These are phyloP conservation scores for Furcasterigmium furcatum DNA, from an alignment of 2,329 filamentous ascomycete species.

Conservation along the genomic window DNA sequence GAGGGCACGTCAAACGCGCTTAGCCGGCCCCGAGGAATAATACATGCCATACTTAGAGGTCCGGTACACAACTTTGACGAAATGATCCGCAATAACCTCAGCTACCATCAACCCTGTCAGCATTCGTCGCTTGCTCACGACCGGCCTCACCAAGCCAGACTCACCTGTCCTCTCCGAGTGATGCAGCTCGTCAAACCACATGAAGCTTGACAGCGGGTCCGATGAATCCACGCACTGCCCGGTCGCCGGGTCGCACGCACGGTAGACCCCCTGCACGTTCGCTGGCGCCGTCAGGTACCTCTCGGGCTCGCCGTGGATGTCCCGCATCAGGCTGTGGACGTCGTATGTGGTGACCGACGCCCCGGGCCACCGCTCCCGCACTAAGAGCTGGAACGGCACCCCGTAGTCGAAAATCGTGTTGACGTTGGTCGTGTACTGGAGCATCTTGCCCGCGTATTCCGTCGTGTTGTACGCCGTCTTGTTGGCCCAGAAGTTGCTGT, in stretches of 20 bases:
- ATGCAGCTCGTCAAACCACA: slow-evolving; percentile 75
- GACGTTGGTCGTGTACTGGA: slow-evolving; percentile 42
- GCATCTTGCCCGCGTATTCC: slow-evolving; percentile 40
- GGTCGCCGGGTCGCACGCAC: slow-evolving; percentile 42
- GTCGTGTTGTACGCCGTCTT: slow-evolving; percentile 43
- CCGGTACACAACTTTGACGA: slow-evolving; percentile 34
- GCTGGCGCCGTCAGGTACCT: slow-evolving; percentile 61
- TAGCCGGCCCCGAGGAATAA: slow-evolving; percentile 13
- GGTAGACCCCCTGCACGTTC: slow-evolving; percentile 57
- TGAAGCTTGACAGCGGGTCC: slow-evolving; percentile 52
- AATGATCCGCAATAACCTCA: slow-evolving; percentile 34
- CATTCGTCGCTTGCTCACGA: slow-evolving; percentile 7
- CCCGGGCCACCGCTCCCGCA: slow-evolving; percentile 48
- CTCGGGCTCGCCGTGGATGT: slow-evolving; percentile 60
- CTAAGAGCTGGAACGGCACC: slow-evolving; percentile 38
- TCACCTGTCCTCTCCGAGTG: slow-evolving; percentile 62
- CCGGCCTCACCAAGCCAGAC: slow-evolving; percentile 18
- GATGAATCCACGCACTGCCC: slow-evolving; percentile 31
- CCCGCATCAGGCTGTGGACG: slow-evolving; percentile 59
- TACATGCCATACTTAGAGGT: slow-evolving; percentile 35
- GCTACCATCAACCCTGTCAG: slow-evolving; percentile 15
- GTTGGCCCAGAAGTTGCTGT: slow-evolving; percentile 43
- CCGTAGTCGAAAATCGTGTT: slow-evolving; percentile 49
- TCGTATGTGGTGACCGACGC: slow-evolving; percentile 66
- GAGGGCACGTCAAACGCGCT: too few relatives aligned